Base-by-base conservation (phyloP, 495 filamentous ascomycete genomes). In the Chaetomium cochliodes region DNA sequence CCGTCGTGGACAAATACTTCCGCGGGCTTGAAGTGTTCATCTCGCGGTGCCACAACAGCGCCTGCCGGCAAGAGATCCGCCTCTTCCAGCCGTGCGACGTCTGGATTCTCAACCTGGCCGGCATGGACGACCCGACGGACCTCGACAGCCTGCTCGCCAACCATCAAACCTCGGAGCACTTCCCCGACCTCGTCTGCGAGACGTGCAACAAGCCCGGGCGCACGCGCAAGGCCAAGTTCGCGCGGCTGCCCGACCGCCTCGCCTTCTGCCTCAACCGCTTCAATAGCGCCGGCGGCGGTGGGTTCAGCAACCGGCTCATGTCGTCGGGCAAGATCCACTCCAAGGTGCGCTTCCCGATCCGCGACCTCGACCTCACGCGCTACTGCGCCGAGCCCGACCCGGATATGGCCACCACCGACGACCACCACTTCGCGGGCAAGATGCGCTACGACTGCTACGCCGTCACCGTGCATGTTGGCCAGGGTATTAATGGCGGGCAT, bases 391-490 rank as follows among this genome's bases (percentile, higher is more conserved):
- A 72, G 57, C 64, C 61, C 3, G 63, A 67, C 62, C 69, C 55
- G 49, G 57, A 65, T 37, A 55, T 30, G 56, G 39, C 63, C 3
- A 58, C 41, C 20, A 68, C 70, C 22, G 15, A 54, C 30, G 67
- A 67, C 64, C 64, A 39, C 23, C 73, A 69, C 18, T 73, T 73
- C 53, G 53, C 59, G 16, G 66, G 66, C 3, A 59, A 65, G 16
- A 72, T 78, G 58, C 20, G 55, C 1, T 85, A 83, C 65, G 75
- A 81, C 26, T 76, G 77, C 51, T 82, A 79, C 68, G 80, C 75
- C 41, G 76, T 83, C n/a, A 74, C 73, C 41, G 55, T 74, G 49
- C 80, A 82, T 51, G 51, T 62, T 42, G 75, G 76, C 15, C 13
- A 42, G 0, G 58, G 18, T 0, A 62, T 74, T 18, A 67, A 65